phyloP scores from a whole-genome alignment of 2,329 filamentous ascomycete species.

The Talaromyces sp. region DNA sequence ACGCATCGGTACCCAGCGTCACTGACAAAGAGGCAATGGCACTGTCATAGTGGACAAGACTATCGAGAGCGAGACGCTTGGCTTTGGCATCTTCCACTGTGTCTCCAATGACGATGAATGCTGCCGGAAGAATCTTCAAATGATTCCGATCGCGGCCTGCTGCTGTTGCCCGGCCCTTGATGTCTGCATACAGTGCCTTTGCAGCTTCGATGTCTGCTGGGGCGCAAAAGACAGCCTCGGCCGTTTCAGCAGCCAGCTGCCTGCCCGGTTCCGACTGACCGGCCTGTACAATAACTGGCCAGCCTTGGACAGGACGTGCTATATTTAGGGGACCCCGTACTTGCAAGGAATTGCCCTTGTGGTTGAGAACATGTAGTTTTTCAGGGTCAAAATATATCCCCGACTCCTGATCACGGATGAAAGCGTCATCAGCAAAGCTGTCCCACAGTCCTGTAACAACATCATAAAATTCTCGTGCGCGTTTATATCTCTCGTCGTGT shows the following conservation, averaged over 20 bases:
- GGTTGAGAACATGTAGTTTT: conserved; percentile 50
- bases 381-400: conserved; percentile 49
- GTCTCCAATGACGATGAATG: conserved; percentile 48
- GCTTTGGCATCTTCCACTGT: conserved; percentile 44
- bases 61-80: conserved; percentile 48
- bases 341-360: conserved; percentile 44
- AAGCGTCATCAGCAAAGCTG: conserved; percentile 53
- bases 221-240: conserved; percentile 50
- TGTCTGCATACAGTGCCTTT: conserved; percentile 48
- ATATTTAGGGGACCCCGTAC: conserved; percentile 50
- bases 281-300: conserved; percentile 53
- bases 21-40: conserved; percentile 50
- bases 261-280: conserved; percentile 50
- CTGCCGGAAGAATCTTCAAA: conserved; percentile 50
- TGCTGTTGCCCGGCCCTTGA: conserved; percentile 44
- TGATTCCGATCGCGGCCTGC: conserved; percentile 44
- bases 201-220: conserved; percentile 42
- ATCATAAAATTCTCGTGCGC: conserved; percentile 50
- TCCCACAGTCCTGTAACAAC: conserved; percentile 52
- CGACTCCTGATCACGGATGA: conserved; percentile 44
- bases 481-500: conserved; percentile 47
- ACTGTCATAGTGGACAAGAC: conserved; percentile 51
- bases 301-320: conserved; percentile 49
- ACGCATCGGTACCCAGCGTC: conserved; percentile 44
- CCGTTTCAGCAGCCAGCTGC: conserved; percentile 50